Base-by-base conservation (phyloP, 345 rosid species). In the Cardamine occulta region DNA sequence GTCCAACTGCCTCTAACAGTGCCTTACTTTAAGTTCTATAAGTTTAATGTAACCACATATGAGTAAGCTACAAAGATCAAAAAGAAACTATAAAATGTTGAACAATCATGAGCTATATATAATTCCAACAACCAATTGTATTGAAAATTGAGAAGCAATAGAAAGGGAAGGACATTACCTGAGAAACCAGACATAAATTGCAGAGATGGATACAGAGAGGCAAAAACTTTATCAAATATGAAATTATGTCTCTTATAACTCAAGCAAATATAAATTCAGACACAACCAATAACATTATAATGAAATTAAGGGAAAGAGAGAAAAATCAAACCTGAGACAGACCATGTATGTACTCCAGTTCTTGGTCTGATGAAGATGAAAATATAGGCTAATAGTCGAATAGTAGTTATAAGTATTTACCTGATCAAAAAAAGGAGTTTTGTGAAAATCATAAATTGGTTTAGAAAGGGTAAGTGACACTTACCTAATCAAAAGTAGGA, bases 291-390 rank as follows among this genome's bases (percentile, higher is more conserved):
- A 53, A 23, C 58, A 53, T n/a, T 53, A 23, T 5, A 10, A 53
- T 53, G 17, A 12, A 54, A 26, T 2, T 21, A 15, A 9, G 42
- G 4, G 58, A 28, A 4, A 54, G n/a, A 24, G 32, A 53, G 57
- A 52, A n/a, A 53, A n/a, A n/a, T 53, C 58, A 28, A 53, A 53
- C 58, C 58, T 53, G 15, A 53, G n/a, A 53, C 58, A 53, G 7
- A 23, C 24, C 29, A 53, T 23, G 15, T 11, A 4, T 7, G 6
- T 42, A 53, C 8, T 53, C 24, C n/a, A 23, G 5, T 23, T 21
- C 56, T 51, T 17, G 4, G 56, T 51, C 29, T 51, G 21, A 9
- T 2, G 7, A 51, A 9, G 6, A 14, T 21, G 29, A 51, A 51
- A 21, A 51, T 23, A 49, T 51, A 18, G 29, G 26, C 56, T 51